Conservation (phyloP, 306 rosid species). For the Rubus idaeus region DNA sequence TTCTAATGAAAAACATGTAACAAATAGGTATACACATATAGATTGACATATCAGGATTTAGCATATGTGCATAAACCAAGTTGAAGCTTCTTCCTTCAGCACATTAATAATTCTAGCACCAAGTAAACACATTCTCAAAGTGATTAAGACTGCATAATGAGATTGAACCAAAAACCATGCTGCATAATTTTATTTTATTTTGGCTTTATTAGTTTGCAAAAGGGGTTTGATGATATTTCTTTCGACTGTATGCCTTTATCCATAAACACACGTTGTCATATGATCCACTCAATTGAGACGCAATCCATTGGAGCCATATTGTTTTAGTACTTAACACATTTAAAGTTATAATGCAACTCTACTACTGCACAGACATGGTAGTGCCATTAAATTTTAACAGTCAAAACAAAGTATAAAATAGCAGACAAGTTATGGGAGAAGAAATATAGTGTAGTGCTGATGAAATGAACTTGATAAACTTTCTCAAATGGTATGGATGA, state of each 20-base stretch:
- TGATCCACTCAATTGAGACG: not conserved
- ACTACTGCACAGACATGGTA: not conserved
- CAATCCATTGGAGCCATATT: not conserved
- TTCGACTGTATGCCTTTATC: not conserved
- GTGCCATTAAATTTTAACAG: not conserved
- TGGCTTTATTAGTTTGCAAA: not conserved
- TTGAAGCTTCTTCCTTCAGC: not conserved
- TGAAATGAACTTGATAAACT: not conserved
- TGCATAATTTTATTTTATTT: not conserved
- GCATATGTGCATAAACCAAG: not conserved
- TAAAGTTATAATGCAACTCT: not conserved
- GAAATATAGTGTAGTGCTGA: not conserved
- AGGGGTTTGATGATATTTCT: not conserved
- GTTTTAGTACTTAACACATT: not conserved
- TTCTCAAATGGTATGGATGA: not conserved
- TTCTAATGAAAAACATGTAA: not conserved
- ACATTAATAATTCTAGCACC: not conserved
- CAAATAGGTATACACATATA: not conserved
- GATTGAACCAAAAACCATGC: not conserved
- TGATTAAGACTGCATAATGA: not conserved
- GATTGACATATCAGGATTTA: not conserved
- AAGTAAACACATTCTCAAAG: not conserved
- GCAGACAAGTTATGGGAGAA: not conserved
- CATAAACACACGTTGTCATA: not conserved
- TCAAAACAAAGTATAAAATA: not conserved